Base-by-base conservation (phyloP, 768 basidiomycete genomes). In the Phanerochaete carnosa region DNA sequence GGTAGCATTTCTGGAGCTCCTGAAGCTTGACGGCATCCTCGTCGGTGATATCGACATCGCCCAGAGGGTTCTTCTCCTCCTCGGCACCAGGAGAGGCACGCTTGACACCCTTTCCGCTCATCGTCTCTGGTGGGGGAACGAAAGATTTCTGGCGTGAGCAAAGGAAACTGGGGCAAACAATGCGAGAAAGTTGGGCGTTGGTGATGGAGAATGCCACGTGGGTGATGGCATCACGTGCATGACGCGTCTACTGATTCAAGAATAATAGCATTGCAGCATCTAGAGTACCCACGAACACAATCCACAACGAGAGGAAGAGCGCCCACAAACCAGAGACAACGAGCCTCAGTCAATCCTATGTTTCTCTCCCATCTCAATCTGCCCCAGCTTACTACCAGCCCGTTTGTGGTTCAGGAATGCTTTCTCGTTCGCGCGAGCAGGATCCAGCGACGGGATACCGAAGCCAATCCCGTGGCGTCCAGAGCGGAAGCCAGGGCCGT, bases 401-500 rank as follows among this genome's bases (percentile, higher is more conserved):
- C 69, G 65, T 11, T 60, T 61, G 39, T 65, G 67, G 47, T 73
- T 77, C 68, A 78, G 78, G 62, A 73, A 64, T 58, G 73, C 62
- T 65, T 75, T 68, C 55, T 74, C 75, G 57, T 75, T 64, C 63
- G 71, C 69, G 56, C 76, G 59, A 64, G 69, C 74, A 19, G 66
- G 62, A 55, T 78, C 66, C 11, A 77, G 67, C 35, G 72, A 73
- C 28, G 77, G 66, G 28, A 78, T 46, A 22, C 70, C 75, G 56
- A 93, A 69, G 1, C 94, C 94, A 70, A 86, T 91, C 22, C 95
- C 94, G 61, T 90, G 79, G 57, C 84, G 79, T 4, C 77, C 84
- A 4, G 92, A 89, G 35, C 91, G 87, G 78, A 83, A 94, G 4
- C 95, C 95, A 33, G 94, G 90, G 16, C 97, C 97, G 51, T 82